Evolutionary conservation across 1,139 yeast genomes (phyloP).

Genomic region (Diutina neorugosa): DNA sequence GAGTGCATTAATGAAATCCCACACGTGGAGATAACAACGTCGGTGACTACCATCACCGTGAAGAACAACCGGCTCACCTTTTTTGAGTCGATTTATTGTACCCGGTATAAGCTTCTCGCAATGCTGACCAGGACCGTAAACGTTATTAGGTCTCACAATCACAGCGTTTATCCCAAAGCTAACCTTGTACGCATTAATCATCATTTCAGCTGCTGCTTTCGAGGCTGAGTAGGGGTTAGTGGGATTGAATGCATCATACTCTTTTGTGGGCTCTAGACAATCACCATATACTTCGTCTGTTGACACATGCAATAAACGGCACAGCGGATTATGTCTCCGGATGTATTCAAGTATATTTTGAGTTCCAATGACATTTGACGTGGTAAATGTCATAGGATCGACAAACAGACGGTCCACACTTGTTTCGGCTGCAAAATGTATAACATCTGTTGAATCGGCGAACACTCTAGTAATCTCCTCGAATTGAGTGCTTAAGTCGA

Average conservation of each 20-base stretch:
- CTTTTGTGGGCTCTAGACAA: constrained; percentile 11
- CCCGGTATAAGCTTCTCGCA: constrained; percentile 46
- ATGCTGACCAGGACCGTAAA: constrained; percentile 44
- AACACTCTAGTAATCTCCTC: too few relatives aligned
- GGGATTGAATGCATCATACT: constrained; percentile 29
- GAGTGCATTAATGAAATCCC: constrained; percentile 37
- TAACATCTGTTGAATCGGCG: too few relatives aligned
- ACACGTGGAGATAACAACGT: constrained; percentile 36
- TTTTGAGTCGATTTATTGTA: constrained; percentile 7
- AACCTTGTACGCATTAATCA: constrained; percentile 33
- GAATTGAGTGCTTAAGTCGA: constrained; percentile 19
- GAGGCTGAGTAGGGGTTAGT: constrained; percentile 53
- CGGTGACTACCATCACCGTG: constrained; percentile 41
- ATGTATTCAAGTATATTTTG: constrained; percentile 34
- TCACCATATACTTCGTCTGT: constrained; percentile 56
- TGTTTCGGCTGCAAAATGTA: constrained; percentile 50
- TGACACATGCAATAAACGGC: constrained; percentile 36
- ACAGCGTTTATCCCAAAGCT: constrained; percentile 33
- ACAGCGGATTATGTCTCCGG: constrained; percentile 3
- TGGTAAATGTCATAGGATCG: constrained; percentile 33
- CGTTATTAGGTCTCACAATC: constrained; percentile 39
- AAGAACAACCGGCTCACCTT: constrained; percentile 13
- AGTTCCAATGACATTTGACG: constrained; percentile 37
- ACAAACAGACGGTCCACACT: constrained; percentile 44
- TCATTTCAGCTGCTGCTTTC: constrained; percentile 44